Evolutionary conservation across 306 rosid species (phyloP).

Genomic region (Cicer judaicum): DNA sequence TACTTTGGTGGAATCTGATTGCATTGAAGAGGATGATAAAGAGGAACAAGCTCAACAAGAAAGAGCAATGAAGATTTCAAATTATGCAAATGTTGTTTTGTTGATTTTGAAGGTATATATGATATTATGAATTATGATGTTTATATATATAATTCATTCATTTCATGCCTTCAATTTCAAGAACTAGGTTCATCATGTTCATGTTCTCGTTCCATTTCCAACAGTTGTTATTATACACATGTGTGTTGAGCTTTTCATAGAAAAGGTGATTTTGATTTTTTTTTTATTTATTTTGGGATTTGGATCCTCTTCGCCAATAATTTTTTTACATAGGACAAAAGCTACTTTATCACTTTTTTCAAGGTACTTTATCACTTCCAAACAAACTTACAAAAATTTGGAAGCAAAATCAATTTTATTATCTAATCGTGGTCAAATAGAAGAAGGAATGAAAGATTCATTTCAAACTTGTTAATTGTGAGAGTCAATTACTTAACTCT

Average conservation of each 20-base stretch:
- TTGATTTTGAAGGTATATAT: slow-evolving; percentile 64
- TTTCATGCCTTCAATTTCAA: slow-evolving; percentile 8
- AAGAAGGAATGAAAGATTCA: background rate
- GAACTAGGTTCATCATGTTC: background rate
- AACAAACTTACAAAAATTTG: background rate
- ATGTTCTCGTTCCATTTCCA: background rate
- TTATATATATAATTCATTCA: slow-evolving; percentile 1
- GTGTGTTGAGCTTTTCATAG: background rate
- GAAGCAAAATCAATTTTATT: background rate
- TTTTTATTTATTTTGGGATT: background rate
- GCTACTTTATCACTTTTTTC: background rate
- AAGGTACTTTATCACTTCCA: background rate
- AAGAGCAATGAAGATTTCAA: slow-evolving; percentile 70
- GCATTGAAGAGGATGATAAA: slow-evolving; percentile 40
- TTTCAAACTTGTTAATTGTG: background rate
- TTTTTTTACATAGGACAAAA: background rate
- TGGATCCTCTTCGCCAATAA: too few relatives aligned
- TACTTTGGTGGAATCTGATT: slow-evolving; percentile 43
- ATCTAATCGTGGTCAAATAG: background rate
- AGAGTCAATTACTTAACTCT: slow-evolving; percentile 2
- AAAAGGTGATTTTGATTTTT: background rate
- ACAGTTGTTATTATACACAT: too few relatives aligned
- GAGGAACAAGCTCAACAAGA: slow-evolving; percentile 65
- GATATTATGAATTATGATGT: background rate
- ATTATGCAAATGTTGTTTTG: slow-evolving; percentile 59